phyloP scores from a whole-genome alignment of 202 grass and related monocot genomes.

The Cymbopogon flexuosus region DNA sequence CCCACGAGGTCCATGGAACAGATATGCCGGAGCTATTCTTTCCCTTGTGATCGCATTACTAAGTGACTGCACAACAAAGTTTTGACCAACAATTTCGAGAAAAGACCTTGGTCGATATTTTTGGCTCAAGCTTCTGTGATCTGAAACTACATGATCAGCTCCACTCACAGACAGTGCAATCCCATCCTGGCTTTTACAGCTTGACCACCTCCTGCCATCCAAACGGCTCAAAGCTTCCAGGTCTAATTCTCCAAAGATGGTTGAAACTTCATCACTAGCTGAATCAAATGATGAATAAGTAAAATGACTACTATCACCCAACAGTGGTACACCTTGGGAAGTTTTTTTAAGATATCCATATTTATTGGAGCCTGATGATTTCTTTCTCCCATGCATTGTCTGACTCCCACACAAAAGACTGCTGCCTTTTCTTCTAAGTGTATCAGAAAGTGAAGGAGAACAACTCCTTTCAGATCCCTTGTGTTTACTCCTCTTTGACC shows the following conservation, averaged over 20 bases:
- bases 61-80: conserved; percentile 80
- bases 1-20: conserved; percentile 94
- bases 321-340: conserved; percentile 65
- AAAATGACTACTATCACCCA: conserved; percentile 64
- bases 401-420: conserved; percentile 70
- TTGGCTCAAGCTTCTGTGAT: conserved; percentile 88
- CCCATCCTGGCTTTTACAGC: conserved; percentile 88
- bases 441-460: conserved; percentile 96
- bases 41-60: conserved; percentile 75
- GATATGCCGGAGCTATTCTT: conserved; percentile 85
- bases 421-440: conserved; percentile 85
- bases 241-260: conserved; percentile 84
- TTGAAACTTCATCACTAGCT: conserved; percentile 74
- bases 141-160: conserved; percentile 50
- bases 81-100: conserved; percentile 88
- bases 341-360: conserved; percentile 49
- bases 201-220: conserved; percentile 98
- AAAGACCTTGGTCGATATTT: conserved; percentile 78
- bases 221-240: conserved; percentile 91
- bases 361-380: conserved; percentile 53
- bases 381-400: conserved; percentile 71
- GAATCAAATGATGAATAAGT: conserved; percentile 77
- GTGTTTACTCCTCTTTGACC: conserved; percentile 62
- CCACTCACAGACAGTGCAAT: conserved; percentile 39
- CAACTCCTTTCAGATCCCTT: conserved; percentile 56